phyloP scores from a whole-genome alignment of 345 rosid species.

The Moricandia moricandioides region DNA sequence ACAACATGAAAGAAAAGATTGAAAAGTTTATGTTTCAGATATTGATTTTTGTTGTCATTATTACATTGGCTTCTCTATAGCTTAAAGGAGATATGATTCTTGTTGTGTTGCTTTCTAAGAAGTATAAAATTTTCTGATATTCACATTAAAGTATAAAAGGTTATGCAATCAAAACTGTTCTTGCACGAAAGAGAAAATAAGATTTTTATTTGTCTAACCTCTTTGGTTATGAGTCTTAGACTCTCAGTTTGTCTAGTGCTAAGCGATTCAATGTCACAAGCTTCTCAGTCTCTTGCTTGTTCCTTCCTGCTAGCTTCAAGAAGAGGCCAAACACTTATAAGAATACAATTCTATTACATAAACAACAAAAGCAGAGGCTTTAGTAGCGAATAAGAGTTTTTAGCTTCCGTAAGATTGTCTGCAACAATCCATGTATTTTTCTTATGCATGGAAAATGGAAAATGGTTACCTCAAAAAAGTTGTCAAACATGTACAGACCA shows the following conservation, averaged over 20 bases:
- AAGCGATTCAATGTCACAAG: conserved; percentile 20
- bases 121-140: conserved; percentile 8
- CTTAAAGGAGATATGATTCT: conserved; percentile 15
- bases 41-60: conserved; percentile 36
- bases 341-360: not conserved
- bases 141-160: conserved; percentile 28
- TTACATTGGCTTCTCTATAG: conserved; percentile 30
- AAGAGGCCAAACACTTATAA: too few relatives aligned
- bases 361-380: conserved; percentile 3
- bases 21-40: conserved; percentile 29
- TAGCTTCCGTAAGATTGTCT: conserved; percentile 3
- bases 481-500: not conserved
- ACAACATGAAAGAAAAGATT: conserved; percentile 1
- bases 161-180: conserved; percentile 30
- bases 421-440: not conserved
- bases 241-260: conserved; percentile 28
- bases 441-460: not conserved
- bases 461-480: conserved; percentile 33
- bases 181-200: conserved; percentile 17
- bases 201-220: conserved; percentile 49
- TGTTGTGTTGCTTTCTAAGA: conserved; percentile 18
- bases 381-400: not conserved
- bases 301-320: conserved; percentile 35
- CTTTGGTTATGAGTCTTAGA: conserved; percentile 32
- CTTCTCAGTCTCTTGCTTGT: conserved; percentile 30